Base-by-base conservation (phyloP, 1,139 yeast genomes). In the Zygosaccharomyces sapae region DNA sequence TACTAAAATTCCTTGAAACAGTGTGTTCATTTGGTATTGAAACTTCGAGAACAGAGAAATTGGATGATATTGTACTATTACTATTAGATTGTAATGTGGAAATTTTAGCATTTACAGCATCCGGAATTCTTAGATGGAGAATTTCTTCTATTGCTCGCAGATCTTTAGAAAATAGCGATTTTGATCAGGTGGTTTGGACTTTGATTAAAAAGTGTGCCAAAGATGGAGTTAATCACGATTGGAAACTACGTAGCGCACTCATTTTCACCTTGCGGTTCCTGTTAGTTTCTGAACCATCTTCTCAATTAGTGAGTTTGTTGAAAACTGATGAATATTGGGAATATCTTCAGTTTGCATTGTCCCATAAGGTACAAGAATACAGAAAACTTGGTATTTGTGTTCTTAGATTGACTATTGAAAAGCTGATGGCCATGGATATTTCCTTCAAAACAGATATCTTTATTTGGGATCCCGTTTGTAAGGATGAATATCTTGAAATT, bases 301-400 rank as follows among this genome's bases (percentile, higher is more conserved):
- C 45, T 0, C 29, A 47, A 0, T 74, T 76, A 47, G 74, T 74
- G 41, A 33, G 49, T 0, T 55, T 72, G 2, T 54, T 81, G 3
- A 57, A 64, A 22, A 40, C 54, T 1, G 70, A 72, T 2, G 55
- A 63, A 1, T 87, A 84, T 61, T 88, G 96, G 95, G 45, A 53
- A 9, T 57, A 63, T 8, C 61, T 88, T 29, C 87, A 83, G 55
- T 55, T 58, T 10, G 86, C 88, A 0, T 67, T 87, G 33, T 72
- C 75, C 10, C 75, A 80, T 47, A 62, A 68, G 4, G 70, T 79
- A 0, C 90, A 85, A 58, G 95, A 86, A 52, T 81, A 78, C 48
- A 75, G 89, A 43, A 88, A 87, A 62, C 79, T 80, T 57, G 73
- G 83, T n/a, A 68, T 88, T 25, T 81, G 89, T 0, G 78, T 86